Conservation (phyloP, 106 monocot species). For the Alisma plantagoaquatica region DNA sequence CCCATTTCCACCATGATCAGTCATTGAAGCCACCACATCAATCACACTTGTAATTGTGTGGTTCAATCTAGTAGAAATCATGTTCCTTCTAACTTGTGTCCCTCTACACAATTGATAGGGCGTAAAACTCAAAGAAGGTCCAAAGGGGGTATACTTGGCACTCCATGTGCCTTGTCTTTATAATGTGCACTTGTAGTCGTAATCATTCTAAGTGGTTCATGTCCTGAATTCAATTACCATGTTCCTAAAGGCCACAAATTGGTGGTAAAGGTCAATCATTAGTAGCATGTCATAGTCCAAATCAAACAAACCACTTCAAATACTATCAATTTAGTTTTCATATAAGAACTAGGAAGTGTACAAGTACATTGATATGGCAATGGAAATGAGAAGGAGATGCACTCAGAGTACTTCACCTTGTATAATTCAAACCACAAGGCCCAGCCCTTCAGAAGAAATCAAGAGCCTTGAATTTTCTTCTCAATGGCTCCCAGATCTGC, state of each 20-base stretch:
- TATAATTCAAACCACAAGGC: slow-evolving; percentile 35
- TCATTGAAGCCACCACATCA: slow-evolving; percentile 62
- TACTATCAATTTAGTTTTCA: slow-evolving; percentile 91
- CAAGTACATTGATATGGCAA: slow-evolving; percentile 55
- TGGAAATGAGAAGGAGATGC: slow-evolving; percentile 63
- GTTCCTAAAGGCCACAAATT: slow-evolving; percentile 80
- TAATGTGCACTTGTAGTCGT: slow-evolving; percentile 95
- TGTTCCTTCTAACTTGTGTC: slow-evolving; percentile 81
- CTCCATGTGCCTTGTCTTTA: slow-evolving; percentile 59
- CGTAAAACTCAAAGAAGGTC: slow-evolving; percentile 67
- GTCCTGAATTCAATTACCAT: slow-evolving; percentile 90
- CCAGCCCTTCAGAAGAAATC: slow-evolving; percentile 42
- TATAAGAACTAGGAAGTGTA: slow-evolving; percentile 83
- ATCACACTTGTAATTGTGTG: slow-evolving; percentile 57
- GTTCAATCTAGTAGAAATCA: slow-evolving; percentile 65
- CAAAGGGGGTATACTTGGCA: slow-evolving; percentile 89
- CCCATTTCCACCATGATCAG: slow-evolving; percentile 59
- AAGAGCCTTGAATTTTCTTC: slow-evolving; percentile 36
- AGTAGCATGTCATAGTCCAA: slow-evolving; percentile 66
- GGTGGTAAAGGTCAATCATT: slow-evolving; percentile 78
- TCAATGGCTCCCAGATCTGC: slow-evolving; percentile 44
- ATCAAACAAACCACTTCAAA: slow-evolving; percentile 88
- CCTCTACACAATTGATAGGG: slow-evolving; percentile 83
- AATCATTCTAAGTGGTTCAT: slow-evolving; percentile 57
- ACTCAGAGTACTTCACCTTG: slow-evolving; percentile 50